phyloP scores from a whole-genome alignment of 441 rosid species.

The Isatis lusitanica region DNA sequence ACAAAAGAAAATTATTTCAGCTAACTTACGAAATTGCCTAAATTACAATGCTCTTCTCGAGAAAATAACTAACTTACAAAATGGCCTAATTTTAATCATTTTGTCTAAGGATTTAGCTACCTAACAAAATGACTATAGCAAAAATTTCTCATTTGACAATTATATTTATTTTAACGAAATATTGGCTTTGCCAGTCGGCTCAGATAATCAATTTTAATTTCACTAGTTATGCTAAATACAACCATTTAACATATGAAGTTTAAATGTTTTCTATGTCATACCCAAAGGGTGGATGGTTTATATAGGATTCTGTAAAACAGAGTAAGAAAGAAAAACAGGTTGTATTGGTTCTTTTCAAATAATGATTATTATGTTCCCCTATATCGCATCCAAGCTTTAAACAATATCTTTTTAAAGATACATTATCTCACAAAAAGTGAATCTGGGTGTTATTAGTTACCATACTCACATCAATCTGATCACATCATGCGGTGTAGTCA shows the following conservation, averaged over 20 bases:
- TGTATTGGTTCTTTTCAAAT: conserved; percentile 9
- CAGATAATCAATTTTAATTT: background rate
- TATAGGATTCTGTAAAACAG: background rate
- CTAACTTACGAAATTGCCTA: conserved; percentile 25
- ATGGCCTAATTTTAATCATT: conserved; percentile 23
- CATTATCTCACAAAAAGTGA: conserved; percentile 20
- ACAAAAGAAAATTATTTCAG: background rate
- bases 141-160: background rate
- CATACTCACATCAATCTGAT: conserved; percentile 29
- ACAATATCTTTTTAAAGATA: background rate
- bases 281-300: background rate
- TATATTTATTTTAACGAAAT: background rate
- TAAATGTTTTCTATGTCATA: too few species aligned
- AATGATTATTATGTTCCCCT: conserved; percentile 32
- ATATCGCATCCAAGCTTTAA: background rate
- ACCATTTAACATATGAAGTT: too few species aligned
- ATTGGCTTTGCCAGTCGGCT: background rate
- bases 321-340: background rate
- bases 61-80: conserved; percentile 20
- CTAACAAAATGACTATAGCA: background rate
- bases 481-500: conserved; percentile 30
- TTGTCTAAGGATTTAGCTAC: conserved; percentile 4
- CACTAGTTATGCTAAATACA: too few species aligned
- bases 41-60: conserved; percentile 8
- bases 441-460: conserved; percentile 34